Conservation (phyloP, 2,329 filamentous ascomycete species). For the Hypoxylon sp. region DNA sequence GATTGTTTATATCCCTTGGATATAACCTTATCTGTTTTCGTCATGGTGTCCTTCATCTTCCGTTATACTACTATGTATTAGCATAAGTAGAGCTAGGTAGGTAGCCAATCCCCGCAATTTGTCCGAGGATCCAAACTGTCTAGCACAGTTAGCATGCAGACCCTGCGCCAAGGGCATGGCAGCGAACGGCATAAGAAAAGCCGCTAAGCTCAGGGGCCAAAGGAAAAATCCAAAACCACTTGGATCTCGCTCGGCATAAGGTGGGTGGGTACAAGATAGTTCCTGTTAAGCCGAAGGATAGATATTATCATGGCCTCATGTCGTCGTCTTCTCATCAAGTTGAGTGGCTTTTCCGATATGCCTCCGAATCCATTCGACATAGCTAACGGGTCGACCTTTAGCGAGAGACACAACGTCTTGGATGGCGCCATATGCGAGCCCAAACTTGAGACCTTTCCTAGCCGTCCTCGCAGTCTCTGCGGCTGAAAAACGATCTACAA, state of each 20-base stretch:
- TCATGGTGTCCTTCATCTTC: conserved; percentile 4
- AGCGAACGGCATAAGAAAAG: no score
- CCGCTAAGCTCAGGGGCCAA: no score
- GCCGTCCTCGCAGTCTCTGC: conserved; percentile 80
- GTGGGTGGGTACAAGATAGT: background rate
- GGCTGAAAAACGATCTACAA: conserved; percentile 78
- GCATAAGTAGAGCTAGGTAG: no score
- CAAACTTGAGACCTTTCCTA: conserved; percentile 79
- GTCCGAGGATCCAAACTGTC: background rate
- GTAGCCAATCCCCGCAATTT: conserved; percentile 13
- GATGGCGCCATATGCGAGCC: conserved; percentile 79
- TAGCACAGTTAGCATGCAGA: conserved; percentile 8
- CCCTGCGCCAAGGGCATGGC: conserved; percentile 9
- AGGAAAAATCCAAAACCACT: no score
- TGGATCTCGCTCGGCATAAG: conserved; percentile 9
- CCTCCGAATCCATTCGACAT: conserved; percentile 72
- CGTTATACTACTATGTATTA: no score
- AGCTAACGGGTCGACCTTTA: conserved; percentile 76
- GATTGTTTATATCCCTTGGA: conserved; percentile 14
- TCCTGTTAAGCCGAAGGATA: conserved; percentile 4
- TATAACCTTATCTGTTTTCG: conserved; percentile 1
- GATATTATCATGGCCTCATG: conserved; percentile 17
- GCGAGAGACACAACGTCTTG: conserved; percentile 78
- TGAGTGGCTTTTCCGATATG: conserved; percentile 48
- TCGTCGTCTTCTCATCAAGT: conserved; percentile 32